Base-by-base conservation (phyloP, 2,329 filamentous ascomycete species). In the Colletotrichum tabaci region DNA sequence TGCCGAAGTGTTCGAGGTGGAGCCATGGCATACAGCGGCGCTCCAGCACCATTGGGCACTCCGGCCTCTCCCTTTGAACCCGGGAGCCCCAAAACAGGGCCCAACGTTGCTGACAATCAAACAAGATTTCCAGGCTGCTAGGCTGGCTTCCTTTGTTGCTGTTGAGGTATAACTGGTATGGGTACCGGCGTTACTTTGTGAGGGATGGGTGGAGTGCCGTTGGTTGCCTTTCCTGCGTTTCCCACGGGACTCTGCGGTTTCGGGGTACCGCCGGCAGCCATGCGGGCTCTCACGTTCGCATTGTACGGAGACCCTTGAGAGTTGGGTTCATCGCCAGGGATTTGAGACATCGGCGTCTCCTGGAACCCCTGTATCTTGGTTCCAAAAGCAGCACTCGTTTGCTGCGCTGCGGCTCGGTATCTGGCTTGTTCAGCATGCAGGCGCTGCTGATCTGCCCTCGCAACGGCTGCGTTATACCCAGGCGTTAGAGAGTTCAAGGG, bases 301-400 rank as follows among this genome's bases (percentile, higher is more conserved):
- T 81, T 76, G 75, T 82, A 82, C 35, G 79, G 75, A 56, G 67
- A 69, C 9, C 78, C 75, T 44, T 83, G 80, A 40, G 80, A 77
- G 15, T 76, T 77, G 23, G 49, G 61, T 13, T 79, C 78, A 40
- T 79, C 79, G 10, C 82, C 74, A 0, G 82, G 81, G 23, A 83
- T 81, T 23, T 81, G 81, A n/a, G 79, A 79, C 23, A 84, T 76
- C 21, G 81, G 81, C 0, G 80, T 74, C 4, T 81, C 74, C 69
- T 85, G 69, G 80, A 86, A 71, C 81, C 94, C 64, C 80, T 89
- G 15, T 76, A 83, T 80, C 76, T 83, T 84, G 57, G 84, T 81
- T 23, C 80, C 80, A 67, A 84, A 83, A 68, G 82, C 81, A 69
- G 79, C 78, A 26, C 81, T 81, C 38, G 83, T 80, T 72, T 85